Percentiles rank a stretch among this genome's conserved stretches.
Evolutionary conservation across 1,139 yeast genomes (phyloP).

Genomic region (Scheffersomyces parashehatae): DNA sequence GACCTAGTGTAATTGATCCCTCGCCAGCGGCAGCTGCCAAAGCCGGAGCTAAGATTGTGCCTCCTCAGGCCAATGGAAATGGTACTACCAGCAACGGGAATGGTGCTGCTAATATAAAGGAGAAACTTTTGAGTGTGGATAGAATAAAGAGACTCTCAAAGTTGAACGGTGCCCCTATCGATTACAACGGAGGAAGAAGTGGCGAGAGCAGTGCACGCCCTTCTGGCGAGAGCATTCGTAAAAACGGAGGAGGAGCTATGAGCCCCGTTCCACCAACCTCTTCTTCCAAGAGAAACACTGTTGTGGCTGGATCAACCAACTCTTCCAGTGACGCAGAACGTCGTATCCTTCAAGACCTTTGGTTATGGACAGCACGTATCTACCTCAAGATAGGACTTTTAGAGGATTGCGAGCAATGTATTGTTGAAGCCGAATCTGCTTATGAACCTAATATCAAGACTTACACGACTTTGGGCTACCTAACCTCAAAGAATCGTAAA

Average conservation of each 20-base stretch:
- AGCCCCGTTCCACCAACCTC: background rate
- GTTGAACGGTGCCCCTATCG: slow-evolving; percentile 1
- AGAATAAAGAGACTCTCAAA: slow-evolving; percentile 21
- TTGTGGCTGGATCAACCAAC: background rate
- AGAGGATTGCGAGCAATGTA: slow-evolving; percentile 70
- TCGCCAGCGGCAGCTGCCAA: slow-evolving; percentile 10
- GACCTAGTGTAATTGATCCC: slow-evolving; percentile 50
- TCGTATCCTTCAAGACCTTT: slow-evolving; percentile 56
- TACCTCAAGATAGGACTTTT: slow-evolving; percentile 58
- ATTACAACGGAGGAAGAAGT: slow-evolving; percentile 3
- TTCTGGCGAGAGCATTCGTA: background rate
- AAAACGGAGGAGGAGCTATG: background rate
- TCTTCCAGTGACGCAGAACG: slow-evolving; percentile 18
- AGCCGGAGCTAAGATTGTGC: slow-evolving; percentile 4
- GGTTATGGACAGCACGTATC: slow-evolving; percentile 74
- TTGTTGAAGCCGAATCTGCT: slow-evolving; percentile 66
- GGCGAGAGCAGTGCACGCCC: slow-evolving; percentile 1
- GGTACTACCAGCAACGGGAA: background rate
- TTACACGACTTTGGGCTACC: slow-evolving; percentile 54
- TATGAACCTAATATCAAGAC: slow-evolving; percentile 54
- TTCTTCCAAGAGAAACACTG: background rate
- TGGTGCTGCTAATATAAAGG: slow-evolving; percentile 5
- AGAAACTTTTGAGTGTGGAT: slow-evolving; percentile 19
- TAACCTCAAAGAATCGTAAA: slow-evolving; percentile 40
- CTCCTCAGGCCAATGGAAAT: background rate